Conservation (phyloP, 2,329 filamentous ascomycete species). For the Macrophomina tecta region DNA sequence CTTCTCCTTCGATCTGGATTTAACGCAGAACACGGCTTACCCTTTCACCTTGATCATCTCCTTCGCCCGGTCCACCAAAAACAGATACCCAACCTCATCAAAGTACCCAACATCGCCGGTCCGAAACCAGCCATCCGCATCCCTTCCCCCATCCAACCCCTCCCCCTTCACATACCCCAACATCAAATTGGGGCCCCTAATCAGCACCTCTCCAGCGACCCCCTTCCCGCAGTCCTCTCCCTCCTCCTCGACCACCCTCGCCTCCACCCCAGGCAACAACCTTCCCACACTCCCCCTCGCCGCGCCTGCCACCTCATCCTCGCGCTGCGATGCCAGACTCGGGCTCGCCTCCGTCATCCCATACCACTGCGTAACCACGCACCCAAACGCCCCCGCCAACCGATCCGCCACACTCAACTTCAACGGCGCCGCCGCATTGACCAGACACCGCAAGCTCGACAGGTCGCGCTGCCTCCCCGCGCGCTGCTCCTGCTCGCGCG, state of each 20-base stretch:
- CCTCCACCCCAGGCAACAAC: background rate
- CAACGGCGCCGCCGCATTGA: constrained; percentile 33
- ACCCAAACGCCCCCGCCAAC: constrained; percentile 23
- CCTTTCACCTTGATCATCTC: constrained; percentile 25
- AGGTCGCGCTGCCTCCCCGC: background rate
- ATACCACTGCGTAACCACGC: constrained; percentile 32
- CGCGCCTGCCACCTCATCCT: background rate
- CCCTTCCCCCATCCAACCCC: background rate
- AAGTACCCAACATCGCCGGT: constrained; percentile 21
- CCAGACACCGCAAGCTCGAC: constrained; percentile 26
- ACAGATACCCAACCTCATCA: constrained; percentile 14
- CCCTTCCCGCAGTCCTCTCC: background rate
- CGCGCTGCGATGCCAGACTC: background rate
- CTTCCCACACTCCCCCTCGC: background rate
- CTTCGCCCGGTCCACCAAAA: constrained; percentile 14
- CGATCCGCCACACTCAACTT: constrained; percentile 26
- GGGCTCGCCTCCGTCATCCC: constrained; percentile 31
- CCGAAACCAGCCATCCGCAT: constrained; percentile 14
- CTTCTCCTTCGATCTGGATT: background rate
- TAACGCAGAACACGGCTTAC: background rate
- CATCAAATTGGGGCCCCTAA: background rate
- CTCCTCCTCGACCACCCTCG: background rate
- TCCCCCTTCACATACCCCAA: background rate
- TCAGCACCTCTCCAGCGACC: background rate
- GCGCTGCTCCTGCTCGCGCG: background rate